Conservation (phyloP, 1,139 yeast genomes). For the Hyphopichia wangnamkhiaoensis region DNA sequence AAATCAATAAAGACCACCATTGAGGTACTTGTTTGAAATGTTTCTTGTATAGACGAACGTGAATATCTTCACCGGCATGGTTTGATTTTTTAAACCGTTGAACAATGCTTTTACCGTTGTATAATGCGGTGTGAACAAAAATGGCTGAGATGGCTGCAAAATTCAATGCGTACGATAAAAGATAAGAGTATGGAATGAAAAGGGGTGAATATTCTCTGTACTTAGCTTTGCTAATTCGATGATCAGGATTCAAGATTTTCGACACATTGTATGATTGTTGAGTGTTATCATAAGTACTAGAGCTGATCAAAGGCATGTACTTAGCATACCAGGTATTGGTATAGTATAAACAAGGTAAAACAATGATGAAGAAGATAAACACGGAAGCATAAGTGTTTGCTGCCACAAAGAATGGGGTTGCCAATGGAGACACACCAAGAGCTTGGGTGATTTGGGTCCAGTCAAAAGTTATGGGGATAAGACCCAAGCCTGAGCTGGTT, state of each 20-base stretch:
- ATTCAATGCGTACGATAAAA: conserved; percentile 39
- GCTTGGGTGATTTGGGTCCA: conserved; percentile 51
- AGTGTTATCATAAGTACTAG: conserved; percentile 43
- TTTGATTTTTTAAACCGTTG: conserved; percentile 24
- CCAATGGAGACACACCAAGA: conserved; percentile 17
- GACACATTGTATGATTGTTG: conserved; percentile 46
- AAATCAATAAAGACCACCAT: conserved; percentile 39
- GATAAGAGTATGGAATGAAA: conserved; percentile 38
- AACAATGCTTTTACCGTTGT: conserved; percentile 40
- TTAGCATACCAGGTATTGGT: conserved; percentile 52
- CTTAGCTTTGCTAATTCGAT: conserved; percentile 20
- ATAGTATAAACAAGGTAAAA: conserved; percentile 50
- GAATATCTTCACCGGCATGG: conserved; percentile 40
- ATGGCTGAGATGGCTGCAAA: conserved; percentile 43
- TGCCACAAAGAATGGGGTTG: conserved; percentile 20
- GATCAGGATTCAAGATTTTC: conserved; percentile 17
- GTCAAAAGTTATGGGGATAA: conserved; percentile 57
- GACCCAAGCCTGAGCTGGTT: conserved; percentile 49
- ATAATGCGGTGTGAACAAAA: conserved; percentile 36
- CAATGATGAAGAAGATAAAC: conserved; percentile 41
- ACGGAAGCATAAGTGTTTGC: conserved; percentile 20
- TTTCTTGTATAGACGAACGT: conserved; percentile 34
- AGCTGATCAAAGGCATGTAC: conserved; percentile 50
- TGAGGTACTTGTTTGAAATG: conserved; percentile 39
- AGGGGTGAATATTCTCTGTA: conserved; percentile 36